Evolutionary conservation across 1,284 basidiomycete genomes (phyloP), one percentile per base, ranked within the genome.

Genomic region (Meira miltonrushii): DNA sequence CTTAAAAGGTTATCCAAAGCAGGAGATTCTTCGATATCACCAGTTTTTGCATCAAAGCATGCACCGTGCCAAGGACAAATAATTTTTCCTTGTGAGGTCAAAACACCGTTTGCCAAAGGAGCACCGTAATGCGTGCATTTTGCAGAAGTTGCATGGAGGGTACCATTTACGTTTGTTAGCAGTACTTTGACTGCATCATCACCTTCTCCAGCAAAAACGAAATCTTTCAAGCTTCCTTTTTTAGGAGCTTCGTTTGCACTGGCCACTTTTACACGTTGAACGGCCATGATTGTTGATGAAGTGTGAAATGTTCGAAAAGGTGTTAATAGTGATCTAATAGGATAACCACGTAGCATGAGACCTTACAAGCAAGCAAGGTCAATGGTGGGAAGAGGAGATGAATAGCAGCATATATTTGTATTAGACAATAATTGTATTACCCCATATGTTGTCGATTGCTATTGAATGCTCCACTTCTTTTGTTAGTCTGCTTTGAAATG

Each of bases 51-150:
- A 68, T 88, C 88, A 83, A 93, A 94, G 81, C 90, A 93, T 39
- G 92, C 91, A 81, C 90, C 90, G 78, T 93, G 90, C 90, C 90
- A 93, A 7, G 90, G 90, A 75, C 88, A 78, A 54, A 89, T 85
- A 41, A 93, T 83, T 65, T 89, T 81, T 7, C 88, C 90, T 72
- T 89, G 87, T 33, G 85, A 83, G 9, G 87, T 86, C 54, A 94
- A 82, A 7, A 90, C 86, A 61, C 91, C 92, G 78, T 92, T 90
- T 7, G 81, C 84, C n/a, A 92, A 82, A 9, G 86, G 66, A 11
- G 89, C 88, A 12, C 89, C 89, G 73, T 90, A 91, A 79, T 93
- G 91, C 2, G 90, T 92, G 80, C 91, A 94, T 80, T 86, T 88
- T 13, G 88, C 88, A 64, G 87, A 88, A 0, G 89, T 93, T 2